phyloP scores from a whole-genome alignment of 345 rosid species.

The Arabidopsis suecica region DNA sequence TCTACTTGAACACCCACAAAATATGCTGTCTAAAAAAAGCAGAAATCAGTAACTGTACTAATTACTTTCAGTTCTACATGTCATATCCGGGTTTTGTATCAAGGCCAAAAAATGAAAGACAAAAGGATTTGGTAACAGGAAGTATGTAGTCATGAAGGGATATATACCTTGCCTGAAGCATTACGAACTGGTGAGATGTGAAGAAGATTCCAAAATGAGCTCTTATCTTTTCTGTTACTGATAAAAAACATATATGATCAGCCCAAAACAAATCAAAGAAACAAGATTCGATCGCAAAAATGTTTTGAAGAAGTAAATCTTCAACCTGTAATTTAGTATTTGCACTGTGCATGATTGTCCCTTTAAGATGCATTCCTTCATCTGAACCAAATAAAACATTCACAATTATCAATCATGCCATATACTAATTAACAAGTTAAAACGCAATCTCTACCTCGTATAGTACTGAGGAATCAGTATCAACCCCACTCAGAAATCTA shows the following conservation, averaged over 20 bases:
- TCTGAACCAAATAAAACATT: conserved; percentile 52
- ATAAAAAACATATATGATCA: conserved; percentile 36
- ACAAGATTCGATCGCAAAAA: conserved; percentile 22
- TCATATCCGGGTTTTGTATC: background rate
- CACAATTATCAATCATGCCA: background rate
- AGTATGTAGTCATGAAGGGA: background rate
- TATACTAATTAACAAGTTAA: background rate
- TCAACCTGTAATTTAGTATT: conserved; percentile 95
- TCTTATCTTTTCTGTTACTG: conserved; percentile 74
- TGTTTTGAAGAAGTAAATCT: conserved; percentile 10
- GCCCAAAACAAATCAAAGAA: conserved; percentile 34
- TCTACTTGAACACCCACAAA: conserved; percentile 79
- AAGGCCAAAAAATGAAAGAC: background rate
- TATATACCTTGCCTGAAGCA: conserved; percentile 92
- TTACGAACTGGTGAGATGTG: conserved; percentile 91
- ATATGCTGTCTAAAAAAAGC: conserved; percentile 67
- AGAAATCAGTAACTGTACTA: conserved; percentile 20
- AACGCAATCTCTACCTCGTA: conserved; percentile 54
- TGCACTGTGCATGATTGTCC: conserved; percentile 91
- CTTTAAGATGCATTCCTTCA: conserved; percentile 64
- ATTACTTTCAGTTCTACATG: background rate
- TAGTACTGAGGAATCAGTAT: conserved; percentile 64
- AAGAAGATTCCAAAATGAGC: conserved; percentile 87
- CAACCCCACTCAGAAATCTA: conserved; percentile 71
- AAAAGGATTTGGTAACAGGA: background rate